Base-by-base conservation (phyloP, 2,329 filamentous ascomycete genomes). In the Coniochaeta sp. region DNA sequence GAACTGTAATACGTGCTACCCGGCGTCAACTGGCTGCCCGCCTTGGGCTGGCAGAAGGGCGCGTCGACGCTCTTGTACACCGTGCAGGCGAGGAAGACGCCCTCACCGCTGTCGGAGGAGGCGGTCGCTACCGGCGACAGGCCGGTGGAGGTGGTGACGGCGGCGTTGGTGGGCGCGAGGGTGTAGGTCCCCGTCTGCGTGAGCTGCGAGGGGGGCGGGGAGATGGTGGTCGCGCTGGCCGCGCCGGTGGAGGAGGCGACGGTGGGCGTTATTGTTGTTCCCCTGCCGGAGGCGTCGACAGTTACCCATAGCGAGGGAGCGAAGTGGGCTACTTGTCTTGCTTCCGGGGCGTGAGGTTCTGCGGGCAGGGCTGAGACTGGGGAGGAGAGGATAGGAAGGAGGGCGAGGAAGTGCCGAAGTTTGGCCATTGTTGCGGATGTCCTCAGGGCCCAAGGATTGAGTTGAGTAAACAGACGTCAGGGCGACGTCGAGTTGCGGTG, bases 1-100 rank as follows among this genome's bases (percentile, higher is more conserved):
- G 52, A 47, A 69, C 66, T 56, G 51, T 67, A 70, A 50, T 70
- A 71, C 0, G 65, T 64, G 10, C 51, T 51, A 1, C 63, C 65
- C 3, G 62, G 57, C 31, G 58, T 54, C 16, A 71, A 49, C 47
- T 60, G 50, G 42, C 58, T 63, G n/a, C 63, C 64, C 1, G 56
- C 32, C 30, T 53, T 53, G 1, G 68, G 68, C 46, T 59, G 58
- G 51, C 68, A 71, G 46, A 71, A 69, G 0, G 67, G 68, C 13
- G 53, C 54, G 20, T 61, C 58, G 5, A 13, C 13, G 13, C 62
- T 62, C 24, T 60, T 55, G 32, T 58, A 57, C 42, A 58, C 56
- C 30, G 56, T 54, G 58, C 68, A 70, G 10, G 58, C 55, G 30
- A 66, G 59, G 42, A 67, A 65, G 6, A 60, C 60, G 16, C 65